Percentiles rank a stretch among this genome's conserved stretches.
Evolutionary conservation across 148 eudicot genomes (phyloP).

Genomic region (Polygonum maritimum): DNA sequence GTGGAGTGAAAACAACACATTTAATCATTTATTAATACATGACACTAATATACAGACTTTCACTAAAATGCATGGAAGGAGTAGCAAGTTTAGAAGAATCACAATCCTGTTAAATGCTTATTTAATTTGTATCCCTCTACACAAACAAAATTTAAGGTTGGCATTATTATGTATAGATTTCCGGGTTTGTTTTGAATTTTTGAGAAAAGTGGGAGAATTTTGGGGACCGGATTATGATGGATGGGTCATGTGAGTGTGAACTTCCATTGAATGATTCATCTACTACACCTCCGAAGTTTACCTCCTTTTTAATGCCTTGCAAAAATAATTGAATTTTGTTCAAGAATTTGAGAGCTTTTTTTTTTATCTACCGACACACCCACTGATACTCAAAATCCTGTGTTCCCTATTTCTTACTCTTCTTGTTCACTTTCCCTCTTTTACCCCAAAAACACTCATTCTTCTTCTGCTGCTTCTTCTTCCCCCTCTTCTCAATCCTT

Average conservation of each 20-base stretch:
- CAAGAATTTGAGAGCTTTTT: background rate
- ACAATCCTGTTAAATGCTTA: background rate
- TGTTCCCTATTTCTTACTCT: background rate
- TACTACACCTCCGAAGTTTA: constrained; percentile 2
- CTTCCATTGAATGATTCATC: constrained; percentile 10
- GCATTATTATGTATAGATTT: background rate
- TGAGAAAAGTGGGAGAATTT: background rate
- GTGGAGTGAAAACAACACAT: background rate
- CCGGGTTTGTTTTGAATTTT: background rate
- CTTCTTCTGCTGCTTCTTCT: background rate
- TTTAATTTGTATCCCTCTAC: background rate
- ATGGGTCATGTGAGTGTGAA: constrained; percentile 8
- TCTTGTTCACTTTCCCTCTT: constrained; percentile 2
- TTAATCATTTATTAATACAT: too few species aligned
- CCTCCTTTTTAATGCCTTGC: background rate
- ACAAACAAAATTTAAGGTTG: background rate
- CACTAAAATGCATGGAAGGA: background rate
- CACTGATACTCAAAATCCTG: background rate
- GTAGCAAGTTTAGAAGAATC: background rate
- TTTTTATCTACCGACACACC: constrained; percentile 9
- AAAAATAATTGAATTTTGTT: background rate
- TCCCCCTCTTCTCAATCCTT: background rate
- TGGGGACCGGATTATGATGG: constrained; percentile 4
- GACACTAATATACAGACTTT: background rate
- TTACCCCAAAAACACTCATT: background rate